Conservation (phyloP, 2,329 filamentous ascomycete species). For the Ophiocordyceps sinensis region DNA sequence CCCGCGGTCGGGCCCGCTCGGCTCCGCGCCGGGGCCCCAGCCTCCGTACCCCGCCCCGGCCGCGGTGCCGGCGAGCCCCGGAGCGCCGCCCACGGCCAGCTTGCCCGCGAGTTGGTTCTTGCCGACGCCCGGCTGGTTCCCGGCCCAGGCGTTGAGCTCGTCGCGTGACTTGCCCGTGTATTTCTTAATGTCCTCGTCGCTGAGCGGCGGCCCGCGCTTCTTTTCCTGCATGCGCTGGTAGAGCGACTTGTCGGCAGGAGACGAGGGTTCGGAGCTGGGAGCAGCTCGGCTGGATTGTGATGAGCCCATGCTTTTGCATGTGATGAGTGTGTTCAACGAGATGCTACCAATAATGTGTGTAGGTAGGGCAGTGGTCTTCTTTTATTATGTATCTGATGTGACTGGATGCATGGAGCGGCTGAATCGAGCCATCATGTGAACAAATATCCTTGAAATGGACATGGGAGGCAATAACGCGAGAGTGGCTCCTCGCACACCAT, state of each 20-base stretch:
- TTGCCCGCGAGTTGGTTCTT: slow-evolving; percentile 23
- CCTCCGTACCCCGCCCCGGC: slow-evolving; percentile 17
- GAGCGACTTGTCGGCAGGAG: slow-evolving; percentile 8
- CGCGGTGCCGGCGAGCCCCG: slow-evolving; percentile 15
- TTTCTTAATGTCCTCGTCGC: slow-evolving; percentile 24
- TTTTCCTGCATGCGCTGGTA: slow-evolving; percentile 17
- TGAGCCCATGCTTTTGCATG: neutral
- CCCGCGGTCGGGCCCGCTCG: slow-evolving; percentile 12
- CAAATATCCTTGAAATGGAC: no score
- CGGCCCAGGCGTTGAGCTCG: slow-evolving; percentile 22
- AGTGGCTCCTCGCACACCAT: neutral
- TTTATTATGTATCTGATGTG: no score
- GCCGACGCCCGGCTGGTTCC: slow-evolving; percentile 22
- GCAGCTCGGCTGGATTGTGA: neutral
- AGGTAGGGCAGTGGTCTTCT: no score
- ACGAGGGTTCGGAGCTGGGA: neutral
- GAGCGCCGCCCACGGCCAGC: slow-evolving; percentile 12
- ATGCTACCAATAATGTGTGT: no score
- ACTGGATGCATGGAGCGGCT: no score
- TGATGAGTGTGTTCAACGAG: no score
- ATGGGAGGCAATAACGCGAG: no score
- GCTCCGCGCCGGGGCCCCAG: slow-evolving; percentile 16
- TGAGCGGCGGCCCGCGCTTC: slow-evolving; percentile 16
- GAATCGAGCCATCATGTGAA: no score
- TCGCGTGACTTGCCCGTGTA: slow-evolving; percentile 24